Conservation (phyloP, 305 asterid species). For the Fraxinus paxiana region DNA sequence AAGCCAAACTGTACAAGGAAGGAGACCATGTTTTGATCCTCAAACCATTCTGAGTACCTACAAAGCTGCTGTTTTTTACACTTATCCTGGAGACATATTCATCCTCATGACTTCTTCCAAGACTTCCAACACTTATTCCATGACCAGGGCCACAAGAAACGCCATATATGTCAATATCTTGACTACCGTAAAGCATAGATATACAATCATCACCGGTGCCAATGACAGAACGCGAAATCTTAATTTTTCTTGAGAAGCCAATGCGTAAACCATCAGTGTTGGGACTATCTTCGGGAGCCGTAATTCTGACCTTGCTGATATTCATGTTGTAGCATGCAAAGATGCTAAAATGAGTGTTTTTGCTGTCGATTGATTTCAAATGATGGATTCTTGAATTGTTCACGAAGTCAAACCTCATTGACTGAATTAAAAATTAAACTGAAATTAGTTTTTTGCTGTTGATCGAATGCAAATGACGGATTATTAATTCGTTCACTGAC, state of each 20-base stretch:
- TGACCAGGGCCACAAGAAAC: conserved; percentile 64
- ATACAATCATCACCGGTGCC: conserved; percentile 63
- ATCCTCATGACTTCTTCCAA: conserved; percentile 29
- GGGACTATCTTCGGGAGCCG: conserved; percentile 55
- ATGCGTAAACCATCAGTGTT: conserved; percentile 68
- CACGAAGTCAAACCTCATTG: conserved; percentile 48
- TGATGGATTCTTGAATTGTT: conserved; percentile 35
- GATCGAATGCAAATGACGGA: not conserved
- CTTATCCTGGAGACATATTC: conserved; percentile 30
- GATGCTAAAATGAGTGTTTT: conserved; percentile 42
- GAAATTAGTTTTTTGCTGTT: not conserved
- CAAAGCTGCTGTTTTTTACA: conserved; percentile 35
- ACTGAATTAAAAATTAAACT: conserved; percentile 22
- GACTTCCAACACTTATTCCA: conserved; percentile 64
- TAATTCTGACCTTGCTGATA: conserved; percentile 33
- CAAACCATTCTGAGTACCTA: conserved; percentile 39
- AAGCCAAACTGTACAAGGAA: conserved; percentile 31
- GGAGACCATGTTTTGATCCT: conserved; percentile 59
- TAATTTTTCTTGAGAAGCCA: conserved; percentile 36
- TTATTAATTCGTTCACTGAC: conserved; percentile 35
- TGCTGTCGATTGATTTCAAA: conserved; percentile 57
- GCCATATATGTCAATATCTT: conserved; percentile 29
- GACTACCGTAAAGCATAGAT: conserved; percentile 49
- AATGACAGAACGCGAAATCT: conserved; percentile 30
- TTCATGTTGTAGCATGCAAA: conserved; percentile 39